These are phyloP conservation scores for Aspergillus campestris DNA, from an alignment of 495 filamentous ascomycete genomes.

Conservation along the genomic window DNA sequence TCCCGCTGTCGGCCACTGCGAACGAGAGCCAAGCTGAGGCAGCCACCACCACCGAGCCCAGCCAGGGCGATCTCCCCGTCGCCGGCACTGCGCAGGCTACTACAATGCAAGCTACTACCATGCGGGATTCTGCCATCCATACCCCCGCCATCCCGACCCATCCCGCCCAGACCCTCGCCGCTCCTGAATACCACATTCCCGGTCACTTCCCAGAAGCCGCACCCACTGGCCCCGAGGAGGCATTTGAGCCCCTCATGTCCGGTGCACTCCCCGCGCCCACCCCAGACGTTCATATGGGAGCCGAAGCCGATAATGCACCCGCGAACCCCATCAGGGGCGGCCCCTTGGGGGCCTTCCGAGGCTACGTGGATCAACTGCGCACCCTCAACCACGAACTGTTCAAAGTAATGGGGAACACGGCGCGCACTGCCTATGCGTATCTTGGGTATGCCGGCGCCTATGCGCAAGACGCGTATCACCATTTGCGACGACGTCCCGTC, in stretches of 20 bases:
- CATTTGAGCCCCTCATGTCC: constrained; percentile 2
- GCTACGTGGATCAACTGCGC: too few species aligned
- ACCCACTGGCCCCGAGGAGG: not conserved
- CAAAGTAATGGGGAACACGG: too few species aligned
- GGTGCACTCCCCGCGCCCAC: not conserved
- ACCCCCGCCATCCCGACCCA: not conserved
- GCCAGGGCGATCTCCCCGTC: not conserved
- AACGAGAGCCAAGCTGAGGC: not conserved
- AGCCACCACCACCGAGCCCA: not conserved
- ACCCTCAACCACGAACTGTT: too few species aligned
- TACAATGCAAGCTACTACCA: not conserved
- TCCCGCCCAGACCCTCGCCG: not conserved
- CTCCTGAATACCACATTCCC: constrained; percentile 1
- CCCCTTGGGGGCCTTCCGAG: too few species aligned
- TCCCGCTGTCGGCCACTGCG: not conserved
- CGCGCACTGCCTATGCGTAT: too few species aligned
- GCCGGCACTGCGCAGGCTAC: not conserved
- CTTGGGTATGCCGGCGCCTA: constrained; percentile 1
- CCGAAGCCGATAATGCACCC: not conserved
- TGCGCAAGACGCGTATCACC: constrained; percentile 1
- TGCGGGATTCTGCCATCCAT: not conserved
- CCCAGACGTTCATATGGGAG: not conserved
- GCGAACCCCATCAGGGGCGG: not conserved
- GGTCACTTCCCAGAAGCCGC: constrained; percentile 7
- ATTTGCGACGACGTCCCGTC: not conserved